A percentile compares a stretch with the other conserved stretches of the same genome.
Evolutionary conservation across 2,329 filamentous ascomycete species (phyloP).

Genomic region (Penicillium sp.): DNA sequence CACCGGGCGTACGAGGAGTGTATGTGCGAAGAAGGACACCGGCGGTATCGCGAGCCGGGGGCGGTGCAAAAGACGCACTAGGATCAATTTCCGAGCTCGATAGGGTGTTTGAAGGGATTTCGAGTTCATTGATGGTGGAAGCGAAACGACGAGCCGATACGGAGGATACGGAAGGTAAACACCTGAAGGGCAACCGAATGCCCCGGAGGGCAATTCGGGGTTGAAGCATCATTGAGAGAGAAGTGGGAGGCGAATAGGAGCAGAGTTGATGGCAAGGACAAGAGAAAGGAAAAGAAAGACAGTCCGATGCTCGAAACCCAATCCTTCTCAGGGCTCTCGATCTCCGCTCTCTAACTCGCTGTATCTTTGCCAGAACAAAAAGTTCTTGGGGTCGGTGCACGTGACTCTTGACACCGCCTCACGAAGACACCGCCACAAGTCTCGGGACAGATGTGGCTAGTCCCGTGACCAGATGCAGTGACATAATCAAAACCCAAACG

Average conservation of each 20-base stretch:
- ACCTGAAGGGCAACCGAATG: conserved; percentile 50
- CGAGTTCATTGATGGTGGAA: conserved; percentile 43
- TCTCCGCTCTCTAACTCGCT: neutral
- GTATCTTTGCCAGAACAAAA: conserved; percentile 16
- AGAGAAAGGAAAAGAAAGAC: neutral
- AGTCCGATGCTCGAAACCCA: neutral
- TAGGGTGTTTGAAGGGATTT: conserved; percentile 29
- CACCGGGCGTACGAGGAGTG: conserved; percentile 87
- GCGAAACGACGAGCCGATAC: conserved; percentile 54
- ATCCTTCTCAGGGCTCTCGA: conserved; percentile 2
- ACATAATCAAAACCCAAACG: neutral
- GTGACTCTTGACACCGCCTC: conserved; percentile 9
- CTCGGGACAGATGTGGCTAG: neutral
- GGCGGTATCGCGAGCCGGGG: conserved; percentile 42
- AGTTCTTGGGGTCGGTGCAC: conserved; percentile 17
- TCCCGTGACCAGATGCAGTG: neutral
- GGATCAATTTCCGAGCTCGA: conserved; percentile 39
- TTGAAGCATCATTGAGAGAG: conserved; percentile 58
- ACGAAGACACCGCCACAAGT: neutral
- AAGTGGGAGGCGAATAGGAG: neutral
- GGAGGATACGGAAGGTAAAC: conserved; percentile 40
- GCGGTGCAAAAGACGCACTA: conserved; percentile 46
- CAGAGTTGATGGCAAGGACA: neutral
- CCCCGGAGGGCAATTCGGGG: conserved; percentile 60
- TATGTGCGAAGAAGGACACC: conserved; percentile 71